A percentile compares a stretch with the other conserved stretches of the same genome.
phyloP scores from a whole-genome alignment of 192 early-diverging fungal genomes.

The Phlyctochytrium planicorne region DNA sequence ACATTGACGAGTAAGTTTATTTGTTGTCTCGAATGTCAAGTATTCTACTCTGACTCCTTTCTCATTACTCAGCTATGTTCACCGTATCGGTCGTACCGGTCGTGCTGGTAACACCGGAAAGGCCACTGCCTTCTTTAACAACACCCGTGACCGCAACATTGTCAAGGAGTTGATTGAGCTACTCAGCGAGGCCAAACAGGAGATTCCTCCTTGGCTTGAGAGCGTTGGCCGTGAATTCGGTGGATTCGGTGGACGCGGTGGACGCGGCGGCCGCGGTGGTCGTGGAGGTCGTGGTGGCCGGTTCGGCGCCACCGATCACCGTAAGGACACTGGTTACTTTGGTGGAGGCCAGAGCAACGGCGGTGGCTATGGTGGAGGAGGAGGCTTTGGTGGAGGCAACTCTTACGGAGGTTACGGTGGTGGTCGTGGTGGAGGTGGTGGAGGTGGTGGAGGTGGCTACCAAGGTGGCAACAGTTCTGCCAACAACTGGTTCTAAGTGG shows the following conservation, averaged over 20 bases:
- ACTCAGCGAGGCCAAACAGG: constrained; percentile 92
- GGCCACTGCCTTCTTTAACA: constrained; percentile 95
- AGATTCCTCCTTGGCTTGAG: constrained; percentile 81
- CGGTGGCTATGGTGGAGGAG: constrained; percentile 27
- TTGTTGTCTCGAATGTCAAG: no score
- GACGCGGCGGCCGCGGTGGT: constrained; percentile 53
- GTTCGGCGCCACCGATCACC: constrained; percentile 41
- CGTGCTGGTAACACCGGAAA: constrained; percentile 93
- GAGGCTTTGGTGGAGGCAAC: constrained; percentile 19
- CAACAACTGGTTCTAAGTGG: constrained; percentile 30
- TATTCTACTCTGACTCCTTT: constrained; percentile 29
- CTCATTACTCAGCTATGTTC: constrained; percentile 66
- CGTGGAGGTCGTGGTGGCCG: constrained; percentile 34
- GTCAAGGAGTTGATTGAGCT: constrained; percentile 84
- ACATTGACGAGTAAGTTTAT: constrained; percentile 67
- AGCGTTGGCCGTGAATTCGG: constrained; percentile 46
- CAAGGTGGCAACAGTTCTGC: constrained; percentile 6
- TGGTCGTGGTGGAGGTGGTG: constrained; percentile 14
- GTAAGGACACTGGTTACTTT: constrained; percentile 19
- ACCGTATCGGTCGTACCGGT: constrained; percentile 96
- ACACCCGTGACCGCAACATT: constrained; percentile 75
- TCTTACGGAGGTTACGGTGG: constrained; percentile 32
- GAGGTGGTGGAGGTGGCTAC: constrained; percentile 23
- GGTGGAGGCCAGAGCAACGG: constrained; percentile 17
- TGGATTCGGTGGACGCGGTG: constrained; percentile 44